Percentiles rank a stretch among this genome's conserved stretches.
Conservation (phyloP, 192 early-diverging fungal genomes). For the Funneliformis geosporum region DNA sequence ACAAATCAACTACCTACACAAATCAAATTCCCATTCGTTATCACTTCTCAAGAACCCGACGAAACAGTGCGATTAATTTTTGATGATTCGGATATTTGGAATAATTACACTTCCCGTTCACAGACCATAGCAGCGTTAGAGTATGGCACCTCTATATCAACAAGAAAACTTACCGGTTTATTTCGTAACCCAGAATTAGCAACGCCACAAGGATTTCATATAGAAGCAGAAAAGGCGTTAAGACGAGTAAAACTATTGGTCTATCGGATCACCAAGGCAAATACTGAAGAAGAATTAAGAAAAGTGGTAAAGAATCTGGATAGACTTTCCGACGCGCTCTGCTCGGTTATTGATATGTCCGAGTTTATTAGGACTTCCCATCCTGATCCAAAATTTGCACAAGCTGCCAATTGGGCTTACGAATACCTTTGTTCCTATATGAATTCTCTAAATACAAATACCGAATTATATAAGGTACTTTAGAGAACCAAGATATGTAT, state of each 20-base stretch:
- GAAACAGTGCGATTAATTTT: conserved; percentile 1
- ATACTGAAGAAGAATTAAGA: conserved; percentile 56
- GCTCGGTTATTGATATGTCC: conserved; percentile 87
- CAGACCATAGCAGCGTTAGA: conserved; percentile 10
- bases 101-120: neutral
- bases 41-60: neutral
- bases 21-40: neutral
- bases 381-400: conserved; percentile 68
- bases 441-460: conserved; percentile 93
- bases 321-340: conserved; percentile 83
- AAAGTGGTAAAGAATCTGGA: conserved; percentile 87
- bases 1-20: neutral
- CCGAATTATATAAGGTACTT: conserved; percentile 71
- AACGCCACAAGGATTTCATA: conserved; percentile 15
- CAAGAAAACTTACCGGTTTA: conserved; percentile 21
- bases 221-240: conserved; percentile 26
- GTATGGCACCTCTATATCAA: neutral
- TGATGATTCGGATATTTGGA: neutral
- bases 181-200: conserved; percentile 25
- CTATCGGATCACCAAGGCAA: conserved; percentile 54
- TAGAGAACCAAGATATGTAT: neutral
- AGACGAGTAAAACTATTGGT: conserved; percentile 42
- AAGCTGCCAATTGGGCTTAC: conserved; percentile 79
- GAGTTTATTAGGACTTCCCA: conserved; percentile 94
- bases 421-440: conserved; percentile 77